phyloP scores from a whole-genome alignment of 2,329 filamentous ascomycete species.

The Aspergillus brunneoviolaceus region DNA sequence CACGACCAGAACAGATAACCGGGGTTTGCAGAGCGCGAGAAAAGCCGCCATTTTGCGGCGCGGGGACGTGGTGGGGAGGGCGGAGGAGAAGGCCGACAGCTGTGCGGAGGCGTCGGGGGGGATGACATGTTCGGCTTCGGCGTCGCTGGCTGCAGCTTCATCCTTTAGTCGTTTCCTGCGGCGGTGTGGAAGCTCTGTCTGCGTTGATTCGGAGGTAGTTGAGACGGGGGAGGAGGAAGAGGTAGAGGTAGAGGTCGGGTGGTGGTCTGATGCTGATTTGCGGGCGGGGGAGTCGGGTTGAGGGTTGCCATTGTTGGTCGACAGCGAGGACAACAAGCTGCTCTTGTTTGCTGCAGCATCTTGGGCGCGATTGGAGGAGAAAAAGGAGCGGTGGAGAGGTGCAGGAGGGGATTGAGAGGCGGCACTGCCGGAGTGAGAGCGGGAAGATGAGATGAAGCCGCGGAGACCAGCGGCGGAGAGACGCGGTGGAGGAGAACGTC shows the following conservation, averaged over 20 bases:
- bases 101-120: slow-evolving; percentile 63
- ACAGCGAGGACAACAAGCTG: slow-evolving; percentile 29
- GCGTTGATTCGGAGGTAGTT: slow-evolving; percentile 20
- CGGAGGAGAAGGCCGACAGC: slow-evolving; percentile 57
- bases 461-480: slow-evolving; percentile 24
- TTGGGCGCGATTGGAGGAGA: slow-evolving; percentile 36
- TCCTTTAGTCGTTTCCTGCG: slow-evolving; percentile 46
- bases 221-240: slow-evolving; percentile 8
- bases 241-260: slow-evolving; percentile 7
- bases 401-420: slow-evolving; percentile 27
- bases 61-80: slow-evolving; percentile 56
- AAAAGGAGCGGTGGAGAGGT: slow-evolving; percentile 39
- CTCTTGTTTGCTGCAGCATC: slow-evolving; percentile 21
- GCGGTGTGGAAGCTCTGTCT: slow-evolving; percentile 42
- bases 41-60: slow-evolving; percentile 73
- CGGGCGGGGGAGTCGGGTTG: slow-evolving; percentile 10
- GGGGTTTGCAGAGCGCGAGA: slow-evolving; percentile 91
- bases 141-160: slow-evolving; percentile 20
- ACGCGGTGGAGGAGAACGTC: slow-evolving; percentile 19
- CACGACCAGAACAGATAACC: slow-evolving; percentile 85
- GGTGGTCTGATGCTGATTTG: slow-evolving; percentile 16
- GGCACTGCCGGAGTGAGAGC: slow-evolving; percentile 30
- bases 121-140: slow-evolving; percentile 36
- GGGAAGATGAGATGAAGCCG: slow-evolving; percentile 33
- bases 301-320: slow-evolving; percentile 22